Percentiles rank a stretch among this genome's conserved stretches.
phyloP scores from a whole-genome alignment of 495 filamentous ascomycete species.

The Cercophora scortea region DNA sequence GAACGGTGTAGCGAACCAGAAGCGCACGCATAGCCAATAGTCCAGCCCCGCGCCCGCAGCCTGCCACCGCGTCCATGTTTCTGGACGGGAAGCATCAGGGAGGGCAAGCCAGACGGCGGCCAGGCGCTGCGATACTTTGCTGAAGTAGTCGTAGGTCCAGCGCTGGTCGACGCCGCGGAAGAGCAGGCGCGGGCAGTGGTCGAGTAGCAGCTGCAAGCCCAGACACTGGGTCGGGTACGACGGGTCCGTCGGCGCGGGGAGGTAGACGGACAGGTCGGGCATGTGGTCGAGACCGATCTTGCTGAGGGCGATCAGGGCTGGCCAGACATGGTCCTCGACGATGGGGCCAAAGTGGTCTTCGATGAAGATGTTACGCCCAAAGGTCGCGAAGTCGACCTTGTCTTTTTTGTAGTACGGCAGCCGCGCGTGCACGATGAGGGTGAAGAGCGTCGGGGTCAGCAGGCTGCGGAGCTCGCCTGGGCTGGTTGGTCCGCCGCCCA shows the following conservation, averaged over 20 bases:
- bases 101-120: slow-evolving; percentile 4
- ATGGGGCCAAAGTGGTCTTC: not conserved
- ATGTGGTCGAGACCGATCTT: slow-evolving; percentile 9
- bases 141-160: slow-evolving; percentile 16
- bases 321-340: slow-evolving; percentile 2
- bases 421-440: not conserved
- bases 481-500: not conserved
- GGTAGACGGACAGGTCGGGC: slow-evolving; percentile 9
- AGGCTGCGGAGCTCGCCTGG: not conserved
- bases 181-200: slow-evolving; percentile 13
- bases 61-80: slow-evolving; percentile 10
- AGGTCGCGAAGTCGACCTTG: slow-evolving; percentile 8
- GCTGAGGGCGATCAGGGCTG: slow-evolving; percentile 5
- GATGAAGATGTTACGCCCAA: slow-evolving; percentile 9
- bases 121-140: slow-evolving; percentile 7
- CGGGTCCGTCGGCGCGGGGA: slow-evolving; percentile 8
- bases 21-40: slow-evolving; percentile 11
- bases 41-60: slow-evolving; percentile 6
- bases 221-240: slow-evolving; percentile 12
- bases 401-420: slow-evolving; percentile 3
- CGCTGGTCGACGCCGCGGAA: slow-evolving; percentile 13
- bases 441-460: slow-evolving; percentile 8
- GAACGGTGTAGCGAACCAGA: slow-evolving; percentile 11
- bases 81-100: slow-evolving; percentile 5
- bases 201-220: slow-evolving; percentile 15